Evolutionary conservation across 73 alveolate genomes (phyloP).

Genomic region (Stentor coeruleus): DNA sequence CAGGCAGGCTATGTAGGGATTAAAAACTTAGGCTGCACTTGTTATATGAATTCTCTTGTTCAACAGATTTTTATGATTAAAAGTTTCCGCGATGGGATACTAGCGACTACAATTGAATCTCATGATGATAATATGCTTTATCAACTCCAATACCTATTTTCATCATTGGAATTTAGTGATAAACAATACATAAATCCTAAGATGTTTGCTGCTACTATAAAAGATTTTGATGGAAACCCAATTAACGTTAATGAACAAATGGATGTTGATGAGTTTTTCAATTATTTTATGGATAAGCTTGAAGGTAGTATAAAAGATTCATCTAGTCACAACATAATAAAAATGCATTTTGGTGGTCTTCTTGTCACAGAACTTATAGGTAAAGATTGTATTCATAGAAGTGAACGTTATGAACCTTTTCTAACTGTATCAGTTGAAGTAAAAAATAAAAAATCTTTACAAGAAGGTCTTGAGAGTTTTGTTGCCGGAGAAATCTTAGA

Average conservation of each 20-base stretch:
- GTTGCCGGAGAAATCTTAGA: conserved; percentile 93
- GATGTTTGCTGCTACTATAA: conserved; percentile 70
- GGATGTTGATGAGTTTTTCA: conserved; percentile 95
- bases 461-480: conserved; percentile 79
- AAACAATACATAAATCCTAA: conserved; percentile 85
- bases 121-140: conserved; percentile 63
- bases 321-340: conserved; percentile 42
- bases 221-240: conserved; percentile 72
- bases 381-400: conserved; percentile 76
- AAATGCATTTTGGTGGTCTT: conserved; percentile 79
- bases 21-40: conserved; percentile 90
- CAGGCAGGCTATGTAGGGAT: conserved; percentile 85
- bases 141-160: conserved; percentile 77
- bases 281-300: conserved; percentile 82
- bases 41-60: conserved; percentile 91
- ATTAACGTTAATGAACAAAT: conserved; percentile 76
- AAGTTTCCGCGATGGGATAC: conserved; percentile 51
- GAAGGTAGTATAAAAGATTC: conserved; percentile 57
- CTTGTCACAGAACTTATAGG: conserved; percentile 83
- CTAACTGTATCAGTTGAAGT: conserved; percentile 43
- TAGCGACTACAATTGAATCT: not conserved
- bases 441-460: conserved; percentile 75
- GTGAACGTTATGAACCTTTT: conserved; percentile 77
- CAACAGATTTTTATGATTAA: conserved; percentile 91
- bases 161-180: conserved; percentile 85